Evolutionary conservation across 495 filamentous ascomycete species (phyloP), one percentile per base, ranked within the genome.

Genomic region (Penicillium manginii): DNA sequence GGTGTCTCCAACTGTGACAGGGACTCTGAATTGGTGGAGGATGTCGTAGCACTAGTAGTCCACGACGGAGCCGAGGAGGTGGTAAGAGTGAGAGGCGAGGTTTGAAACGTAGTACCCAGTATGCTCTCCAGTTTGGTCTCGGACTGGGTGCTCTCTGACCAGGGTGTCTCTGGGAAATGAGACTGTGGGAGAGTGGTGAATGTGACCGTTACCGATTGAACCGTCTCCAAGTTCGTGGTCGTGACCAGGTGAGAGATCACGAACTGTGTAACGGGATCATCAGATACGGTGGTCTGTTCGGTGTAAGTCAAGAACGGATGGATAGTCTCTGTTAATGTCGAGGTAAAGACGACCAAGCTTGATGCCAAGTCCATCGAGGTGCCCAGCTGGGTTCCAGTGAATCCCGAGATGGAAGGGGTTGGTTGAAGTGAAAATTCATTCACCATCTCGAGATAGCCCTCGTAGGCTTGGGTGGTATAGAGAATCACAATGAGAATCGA

Each of bases 391-490:
- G 40, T 54, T 9, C 19, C 32, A 21, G 55, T 35, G 6, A 50
- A 18, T 9, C 15, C 33, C 19, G 19, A 10, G 15, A 17, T 23
- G n/a, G 17, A 31, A 26, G 54, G 12, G 19, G 10, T 37, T 29
- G 54, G 42, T 17, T 26, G 14, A 14, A 32, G 14, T 19, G 18
- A 50, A 35, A 32, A 52, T 14, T 47, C 47, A 60, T 58, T 58
- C 45, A 21, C 17, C 58, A 64, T 61, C 26, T 57, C 57, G 39
- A 31, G 43, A 43, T n/a, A 43, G 57, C 50, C 54, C n/a, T n/a
- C 58, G 35, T 29, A 53, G 57, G 61, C 46, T 15, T n/a, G n/a
- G n/a, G n/a, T n/a, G n/a, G n/a, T n/a, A n/a, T n/a, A n/a, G n/a
- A n/a, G n/a, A n/a, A n/a, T n/a, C n/a, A n/a, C 26, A 29, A 29